Evolutionary conservation across 805 yeast genomes (phyloP).

Genomic region (Sungouiozyma ichnusensis): DNA sequence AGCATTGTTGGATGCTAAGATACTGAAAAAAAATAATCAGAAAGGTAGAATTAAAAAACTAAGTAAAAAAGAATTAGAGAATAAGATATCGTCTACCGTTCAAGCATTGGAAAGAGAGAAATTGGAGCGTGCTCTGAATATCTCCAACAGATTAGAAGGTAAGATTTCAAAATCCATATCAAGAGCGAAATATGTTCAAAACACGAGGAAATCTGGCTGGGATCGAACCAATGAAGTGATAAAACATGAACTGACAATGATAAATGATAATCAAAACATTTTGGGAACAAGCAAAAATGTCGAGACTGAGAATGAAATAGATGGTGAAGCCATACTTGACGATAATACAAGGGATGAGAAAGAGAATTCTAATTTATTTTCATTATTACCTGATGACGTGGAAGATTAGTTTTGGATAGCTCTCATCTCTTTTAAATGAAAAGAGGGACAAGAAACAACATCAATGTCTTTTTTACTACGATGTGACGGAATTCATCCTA

Average conservation of each 20-base stretch:
- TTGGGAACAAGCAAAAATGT: conserved; percentile 1
- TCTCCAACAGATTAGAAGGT: conserved; percentile 46
- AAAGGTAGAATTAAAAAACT: conserved; percentile 17
- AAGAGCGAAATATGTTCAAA: conserved; percentile 52
- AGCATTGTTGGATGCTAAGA: conserved; percentile 45
- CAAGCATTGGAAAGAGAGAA: conserved; percentile 30
- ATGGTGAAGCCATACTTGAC: conserved; percentile 1
- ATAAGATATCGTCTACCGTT: conserved; percentile 14
- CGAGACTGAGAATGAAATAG: conserved; percentile 4
- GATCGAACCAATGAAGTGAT: conserved; percentile 50
- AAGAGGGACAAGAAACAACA: too few relatives aligned
- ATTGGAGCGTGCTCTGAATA: conserved; percentile 39
- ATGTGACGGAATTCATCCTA: too few relatives aligned
- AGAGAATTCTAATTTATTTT: conserved; percentile 19
- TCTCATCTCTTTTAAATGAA: too few relatives aligned
- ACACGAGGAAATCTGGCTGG: conserved; percentile 63
- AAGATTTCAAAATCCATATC: conserved; percentile 56
- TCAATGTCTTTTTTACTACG: too few relatives aligned
- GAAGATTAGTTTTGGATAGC: conserved; percentile 23
- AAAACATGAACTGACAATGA: conserved; percentile 20
- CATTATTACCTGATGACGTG: conserved; percentile 25
- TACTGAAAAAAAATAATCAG: conserved; percentile 31
- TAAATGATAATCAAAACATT: conserved; percentile 1
- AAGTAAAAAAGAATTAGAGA: conserved; percentile 17
- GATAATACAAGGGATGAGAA: background rate